phyloP scores from a whole-genome alignment of 306 rosid genomes.

The Pyrus communis region DNA sequence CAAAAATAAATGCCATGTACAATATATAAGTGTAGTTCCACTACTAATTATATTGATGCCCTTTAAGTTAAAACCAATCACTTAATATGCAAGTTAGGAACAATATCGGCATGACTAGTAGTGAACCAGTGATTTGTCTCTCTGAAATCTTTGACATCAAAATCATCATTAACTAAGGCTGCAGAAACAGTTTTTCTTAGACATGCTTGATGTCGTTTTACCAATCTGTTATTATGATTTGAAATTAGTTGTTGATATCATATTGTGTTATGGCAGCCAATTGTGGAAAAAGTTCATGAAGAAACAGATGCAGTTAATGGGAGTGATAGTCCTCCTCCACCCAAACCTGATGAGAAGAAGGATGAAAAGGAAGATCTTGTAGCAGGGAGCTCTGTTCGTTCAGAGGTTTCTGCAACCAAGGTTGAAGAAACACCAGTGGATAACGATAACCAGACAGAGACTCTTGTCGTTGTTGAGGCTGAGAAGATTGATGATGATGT shows the following conservation, averaged over 20 bases:
- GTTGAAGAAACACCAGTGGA: neutral
- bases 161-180: neutral
- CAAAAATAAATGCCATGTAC: neutral
- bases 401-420: neutral
- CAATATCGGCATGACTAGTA: neutral
- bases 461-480: neutral
- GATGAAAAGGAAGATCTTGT: neutral
- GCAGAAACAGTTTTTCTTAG: neutral
- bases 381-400: neutral
- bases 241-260: neutral
- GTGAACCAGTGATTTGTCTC: neutral
- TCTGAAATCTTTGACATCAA: neutral
- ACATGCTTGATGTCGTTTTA: neutral
- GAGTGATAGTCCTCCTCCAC: neutral
- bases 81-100: too few relatives aligned
- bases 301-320: neutral
- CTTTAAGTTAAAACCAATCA: neutral
- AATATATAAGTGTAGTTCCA: too few relatives aligned
- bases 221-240: neutral
- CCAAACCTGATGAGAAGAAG: neutral
- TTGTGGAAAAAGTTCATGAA: neutral
- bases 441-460: neutral
- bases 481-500: constrained; percentile 2
- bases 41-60: neutral
- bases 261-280: neutral